Base-by-base conservation (phyloP, 305 asterid genomes). In the Fraxinus dipetala region DNA sequence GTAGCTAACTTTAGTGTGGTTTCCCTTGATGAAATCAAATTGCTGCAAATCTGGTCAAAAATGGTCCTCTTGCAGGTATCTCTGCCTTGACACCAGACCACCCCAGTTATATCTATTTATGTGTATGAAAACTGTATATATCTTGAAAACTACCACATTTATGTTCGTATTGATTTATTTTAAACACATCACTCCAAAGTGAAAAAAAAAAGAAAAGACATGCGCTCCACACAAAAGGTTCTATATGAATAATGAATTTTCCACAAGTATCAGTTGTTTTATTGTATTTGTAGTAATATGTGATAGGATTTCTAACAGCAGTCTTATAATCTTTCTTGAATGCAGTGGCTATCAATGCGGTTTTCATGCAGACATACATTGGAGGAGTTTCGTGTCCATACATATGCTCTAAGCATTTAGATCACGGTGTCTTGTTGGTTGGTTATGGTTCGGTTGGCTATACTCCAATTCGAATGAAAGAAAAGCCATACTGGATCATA, bases 311-410 rank as follows among this genome's bases (percentile, higher is more conserved):
- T 40, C 51, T 73, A 8, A 80, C 31, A 16, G n/a, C 6, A 26
- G 59, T 5, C 13, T 28, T 11, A 16, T 45, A 72, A 51, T 67
- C 18, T 32, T 18, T 48, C n/a, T 34, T 79, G 84, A n/a, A 31
- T 88, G 90, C 91, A 87, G 93, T 92, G 89, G 96, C 89, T 75
- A 89, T 92, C 87, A 92, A 92, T 87, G 94, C 94, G 1, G 91
- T 83, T 22, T 92, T 51, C 84, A 92, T 92, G 96, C 96, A 92
- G 85, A 92, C 96, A 35, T 92, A 92, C 81, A 63, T 91, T 8
- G 81, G 85, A 24, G 94, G 94, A 48, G 96, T 92, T 6, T 92
- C 96, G n/a, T 92, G 96, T 88, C 96, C 96, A 22, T 90, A 79
- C 84, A 82, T 90, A 82, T 92, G 96, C 87, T 81, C 90, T 11